Base-by-base conservation (phyloP, 2,329 filamentous ascomycete species). In the Xylaria sp. region DNA sequence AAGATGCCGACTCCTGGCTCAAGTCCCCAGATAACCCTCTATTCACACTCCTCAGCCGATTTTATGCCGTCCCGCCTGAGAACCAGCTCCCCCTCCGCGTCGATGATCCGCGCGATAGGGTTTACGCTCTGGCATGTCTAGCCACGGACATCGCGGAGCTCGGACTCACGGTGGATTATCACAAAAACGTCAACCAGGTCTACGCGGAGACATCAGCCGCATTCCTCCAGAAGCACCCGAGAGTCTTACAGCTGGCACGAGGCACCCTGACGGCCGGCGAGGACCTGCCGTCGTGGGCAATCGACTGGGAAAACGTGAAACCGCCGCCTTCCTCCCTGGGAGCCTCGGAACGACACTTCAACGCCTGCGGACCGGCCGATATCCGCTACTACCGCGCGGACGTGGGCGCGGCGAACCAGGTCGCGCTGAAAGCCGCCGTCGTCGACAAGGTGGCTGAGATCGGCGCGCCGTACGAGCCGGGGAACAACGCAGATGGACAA, bases 291-390 rank as follows among this genome's bases (percentile, higher is more conserved):
- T 75, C 74, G 1, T 75, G 74, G 74, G 60, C 70, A 0, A 63
- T 75, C 12, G 70, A 75, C 37, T 75, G 74, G 74, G 69, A 64
- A 25, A 61, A 72, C 34, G 63, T 73, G 20, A 50, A 31, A 51
- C 3, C 37, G 18, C 72, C 72, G 2, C 71, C 65, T 13, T 70
- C 69, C 0, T 66, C 69, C 20, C 51, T 66, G 10, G 62, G 54
- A 0, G 18, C 55, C 0, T 46, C 57, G 9, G 55, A 71, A 8
- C 54, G 72, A 3, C 66, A 58, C 0, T 74, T 74, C 65, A 63
- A 71, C 25, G 73, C 73, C 41, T 74, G 73, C 39, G 73, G 73
- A 0, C 72, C 70, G 1, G 73, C 72, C 5, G 73, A 74, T 28
- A 59, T 60, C 12, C 70, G 73, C 0, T 74, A 69, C 57, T 73